These are phyloP conservation scores for Aureobasidium sp. DNA, from an alignment of 2,329 filamentous ascomycete genomes.

Conservation along the genomic window DNA sequence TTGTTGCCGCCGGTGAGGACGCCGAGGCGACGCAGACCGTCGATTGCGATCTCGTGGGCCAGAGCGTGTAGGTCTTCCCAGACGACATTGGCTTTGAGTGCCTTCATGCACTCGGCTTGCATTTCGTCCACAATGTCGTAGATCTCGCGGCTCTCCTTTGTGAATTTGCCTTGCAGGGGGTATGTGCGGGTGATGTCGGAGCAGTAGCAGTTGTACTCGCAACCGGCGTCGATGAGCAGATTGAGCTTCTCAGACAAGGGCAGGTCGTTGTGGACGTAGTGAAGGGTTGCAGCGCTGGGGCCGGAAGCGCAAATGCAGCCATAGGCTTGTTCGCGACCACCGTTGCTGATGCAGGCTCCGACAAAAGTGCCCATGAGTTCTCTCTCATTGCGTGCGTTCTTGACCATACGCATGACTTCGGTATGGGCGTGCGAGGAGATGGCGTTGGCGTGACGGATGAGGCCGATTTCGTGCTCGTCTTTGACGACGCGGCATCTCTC, in stretches of 20 bases:
- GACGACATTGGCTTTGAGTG: constrained; percentile 61
- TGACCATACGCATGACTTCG: constrained; percentile 56
- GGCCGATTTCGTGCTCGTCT: constrained; percentile 71
- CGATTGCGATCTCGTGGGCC: constrained; percentile 74
- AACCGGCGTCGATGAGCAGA: constrained; percentile 75
- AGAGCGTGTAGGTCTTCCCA: constrained; percentile 77
- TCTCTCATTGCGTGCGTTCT: constrained; percentile 62
- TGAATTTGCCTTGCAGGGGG: constrained; percentile 66
- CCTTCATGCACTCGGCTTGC: constrained; percentile 68
- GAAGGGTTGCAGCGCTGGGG: constrained; percentile 70
- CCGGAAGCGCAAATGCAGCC: constrained; percentile 77
- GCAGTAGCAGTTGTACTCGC: constrained; percentile 41
- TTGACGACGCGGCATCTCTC: constrained; percentile 75
- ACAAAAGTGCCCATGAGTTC: constrained; percentile 78
- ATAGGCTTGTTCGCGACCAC: constrained; percentile 78
- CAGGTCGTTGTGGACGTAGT: constrained; percentile 75
- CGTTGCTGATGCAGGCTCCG: constrained; percentile 63
- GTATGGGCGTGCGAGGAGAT: constrained; percentile 72
- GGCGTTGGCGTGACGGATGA: constrained; percentile 71
- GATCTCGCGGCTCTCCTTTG: constrained; percentile 54
- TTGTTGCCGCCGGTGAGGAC: constrained; percentile 60
- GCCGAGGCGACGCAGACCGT: constrained; percentile 65
- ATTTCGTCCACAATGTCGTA: constrained; percentile 66
- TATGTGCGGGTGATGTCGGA: constrained; percentile 74
- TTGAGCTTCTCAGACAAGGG: constrained; percentile 63